These are phyloP conservation scores for Monilinia vaccinii-corymbosi DNA, from an alignment of 2,329 filamentous ascomycete species.

Conservation along the genomic window DNA sequence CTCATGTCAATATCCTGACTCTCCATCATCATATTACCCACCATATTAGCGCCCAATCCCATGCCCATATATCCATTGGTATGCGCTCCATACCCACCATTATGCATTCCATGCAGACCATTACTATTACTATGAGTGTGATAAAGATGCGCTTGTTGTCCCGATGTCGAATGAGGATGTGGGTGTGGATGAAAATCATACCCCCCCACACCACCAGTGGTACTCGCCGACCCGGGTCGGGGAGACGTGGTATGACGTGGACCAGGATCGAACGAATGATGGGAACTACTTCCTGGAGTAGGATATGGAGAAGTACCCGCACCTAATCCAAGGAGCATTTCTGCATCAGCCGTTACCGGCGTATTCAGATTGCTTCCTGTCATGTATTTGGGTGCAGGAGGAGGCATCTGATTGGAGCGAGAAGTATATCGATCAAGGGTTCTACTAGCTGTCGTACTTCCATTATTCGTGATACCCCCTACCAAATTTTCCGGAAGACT, in stretches of 20 bases:
- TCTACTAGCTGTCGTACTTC: conserved; percentile 35
- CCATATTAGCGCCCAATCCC: conserved; percentile 18
- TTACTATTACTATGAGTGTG: background rate
- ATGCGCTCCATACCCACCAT: conserved; percentile 4
- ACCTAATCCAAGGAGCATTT: conserved; percentile 39
- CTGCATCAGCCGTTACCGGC: conserved; percentile 35
- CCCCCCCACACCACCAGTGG: background rate
- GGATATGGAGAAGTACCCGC: conserved; percentile 35
- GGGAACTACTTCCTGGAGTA: conserved; percentile 11
- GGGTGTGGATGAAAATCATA: background rate
- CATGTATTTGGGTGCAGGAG: conserved; percentile 29
- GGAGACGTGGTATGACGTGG: conserved; percentile 9
- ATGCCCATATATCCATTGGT: conserved; percentile 21
- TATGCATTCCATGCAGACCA: conserved; percentile 1
- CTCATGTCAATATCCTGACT: conserved; percentile 71
- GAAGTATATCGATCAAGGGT: conserved; percentile 16
- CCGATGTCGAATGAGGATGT: background rate
- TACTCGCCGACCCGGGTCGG: background rate
- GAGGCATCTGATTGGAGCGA: conserved; percentile 20
- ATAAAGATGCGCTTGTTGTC: background rate
- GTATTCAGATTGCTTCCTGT: conserved; percentile 26
- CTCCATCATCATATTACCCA: conserved; percentile 56
- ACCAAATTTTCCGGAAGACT: conserved; percentile 39
- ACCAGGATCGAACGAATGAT: conserved; percentile 12
- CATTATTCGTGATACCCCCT: conserved; percentile 36